These are phyloP conservation scores for Fraxinus pennsylvanica DNA, from an alignment of 257 asterid genomes.

Conservation along the genomic window DNA sequence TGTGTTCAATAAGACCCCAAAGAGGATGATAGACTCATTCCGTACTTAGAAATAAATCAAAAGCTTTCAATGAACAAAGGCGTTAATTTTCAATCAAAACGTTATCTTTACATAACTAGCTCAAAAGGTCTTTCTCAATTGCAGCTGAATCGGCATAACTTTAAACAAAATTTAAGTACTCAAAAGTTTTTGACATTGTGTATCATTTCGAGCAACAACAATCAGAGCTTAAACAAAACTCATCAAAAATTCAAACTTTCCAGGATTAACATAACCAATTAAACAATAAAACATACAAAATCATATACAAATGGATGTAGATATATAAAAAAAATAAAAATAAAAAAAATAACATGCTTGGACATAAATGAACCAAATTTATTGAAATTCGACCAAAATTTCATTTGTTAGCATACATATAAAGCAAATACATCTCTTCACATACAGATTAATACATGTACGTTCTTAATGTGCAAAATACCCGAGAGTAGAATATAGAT, in stretches of 20 bases:
- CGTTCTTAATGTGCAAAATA: constrained; percentile 18
- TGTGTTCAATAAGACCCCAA: too few relatives aligned
- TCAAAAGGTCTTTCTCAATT: not conserved
- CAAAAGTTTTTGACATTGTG: too few relatives aligned
- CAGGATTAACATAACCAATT: constrained; percentile 1
- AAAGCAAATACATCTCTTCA: constrained; percentile 8
- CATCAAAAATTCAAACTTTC: constrained; percentile 1
- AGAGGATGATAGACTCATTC: too few relatives aligned
- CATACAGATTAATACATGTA: constrained; percentile 9
- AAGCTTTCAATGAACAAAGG: constrained; percentile 21
- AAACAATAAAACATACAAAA: constrained; percentile 12
- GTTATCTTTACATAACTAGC: not conserved
- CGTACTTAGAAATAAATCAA: not conserved
- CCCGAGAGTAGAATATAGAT: constrained; percentile 29
- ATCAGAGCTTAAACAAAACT: constrained; percentile 20
- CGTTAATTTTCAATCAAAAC: constrained; percentile 7
- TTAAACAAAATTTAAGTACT: not conserved
- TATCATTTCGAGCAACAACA: constrained; percentile 15
- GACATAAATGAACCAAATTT: constrained; percentile 12
- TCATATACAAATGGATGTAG: not conserved
- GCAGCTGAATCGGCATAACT: constrained; percentile 14
- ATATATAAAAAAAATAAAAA: constrained; percentile 9
- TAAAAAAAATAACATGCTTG: not conserved
- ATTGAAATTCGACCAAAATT: not conserved
- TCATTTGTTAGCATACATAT: not conserved